Base-by-base conservation (phyloP, 371 early-diverging fungal species). In the Mortierella sp. region DNA sequence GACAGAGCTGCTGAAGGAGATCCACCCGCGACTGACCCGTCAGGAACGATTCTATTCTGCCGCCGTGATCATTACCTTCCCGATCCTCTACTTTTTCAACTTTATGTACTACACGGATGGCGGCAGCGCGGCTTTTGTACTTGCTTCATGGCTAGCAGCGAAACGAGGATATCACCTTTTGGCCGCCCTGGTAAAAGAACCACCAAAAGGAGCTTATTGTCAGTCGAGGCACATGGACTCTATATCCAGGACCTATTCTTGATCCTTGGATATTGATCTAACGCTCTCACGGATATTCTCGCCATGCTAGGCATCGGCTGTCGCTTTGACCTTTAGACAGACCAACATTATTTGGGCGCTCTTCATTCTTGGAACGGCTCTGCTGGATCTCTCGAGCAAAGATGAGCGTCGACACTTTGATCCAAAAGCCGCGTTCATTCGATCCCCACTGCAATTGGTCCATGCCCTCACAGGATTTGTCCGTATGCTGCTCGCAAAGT, bases 91-190 rank as follows among this genome's bases (percentile, higher is more conserved):
- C 81, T 97, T 96, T 76, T 94, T 89, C 80, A 81, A 89, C 71
- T 89, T 90, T 58, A 39, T 97, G 63, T 97, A 94, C 74, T 98
- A 98, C 76, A 98, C 97, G 1, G 98, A 98, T 76, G 80, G 92
- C 0, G 93, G 91, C 8, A 93, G 96, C 7, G 85, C 91, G 5
- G 83, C 93, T 16, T 90, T 92, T 49, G 92, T 97, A 2, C 76
- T 97, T 30, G 63, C 86, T 9, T 82, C 87, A 7, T 94, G 93
- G 74, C 67, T 84, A 5, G 67, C 87, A 31, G 80, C 89, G 18
- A 80, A 87, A 55, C 72, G 82, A 27, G 59, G 81, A 12, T 41
- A 67, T 9, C 87, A 90, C 61, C 30, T 58, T 52, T 12, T 70
- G 14, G 83, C 92, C 30, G 93, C 88, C 6, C 24, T 86, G 64